phyloP scores from a whole-genome alignment of 441 rosid genomes.

The Rhodomyrtus psidioides region DNA sequence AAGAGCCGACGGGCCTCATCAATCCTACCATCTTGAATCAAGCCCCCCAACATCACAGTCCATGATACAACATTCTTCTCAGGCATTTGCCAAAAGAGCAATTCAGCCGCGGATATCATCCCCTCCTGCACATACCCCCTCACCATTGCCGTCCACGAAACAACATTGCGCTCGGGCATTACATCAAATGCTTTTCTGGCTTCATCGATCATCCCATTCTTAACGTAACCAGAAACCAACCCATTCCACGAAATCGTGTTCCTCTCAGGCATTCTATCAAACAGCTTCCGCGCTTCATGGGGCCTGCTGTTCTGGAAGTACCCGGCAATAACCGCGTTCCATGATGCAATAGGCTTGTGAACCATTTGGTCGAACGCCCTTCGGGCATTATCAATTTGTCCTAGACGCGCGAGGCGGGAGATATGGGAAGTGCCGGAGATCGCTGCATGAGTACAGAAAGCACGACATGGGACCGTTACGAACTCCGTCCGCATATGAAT shows the following conservation, averaged over 20 bases:
- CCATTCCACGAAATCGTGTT: conserved; percentile 67
- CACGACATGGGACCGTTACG: conserved; percentile 14
- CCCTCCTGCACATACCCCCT: conserved; percentile 55
- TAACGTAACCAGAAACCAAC: conserved; percentile 57
- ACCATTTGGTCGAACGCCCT: conserved; percentile 42
- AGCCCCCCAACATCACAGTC: conserved; percentile 79
- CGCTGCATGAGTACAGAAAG: conserved; percentile 14
- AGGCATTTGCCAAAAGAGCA: conserved; percentile 61
- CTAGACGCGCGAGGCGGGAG: conserved; percentile 31
- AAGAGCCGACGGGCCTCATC: conserved; percentile 49
- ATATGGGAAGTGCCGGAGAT: conserved; percentile 27
- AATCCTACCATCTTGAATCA: conserved; percentile 37
- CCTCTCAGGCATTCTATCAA: conserved; percentile 60
- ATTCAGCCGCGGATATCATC: conserved; percentile 40
- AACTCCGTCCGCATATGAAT: conserved; percentile 20
- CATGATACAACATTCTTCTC: conserved; percentile 65
- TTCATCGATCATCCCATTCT: conserved; percentile 42
- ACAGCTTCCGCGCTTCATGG: conserved; percentile 34
- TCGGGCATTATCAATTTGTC: conserved; percentile 50
- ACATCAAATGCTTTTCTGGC: conserved; percentile 42
- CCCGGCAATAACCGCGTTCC: conserved; percentile 51
- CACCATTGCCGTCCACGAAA: conserved; percentile 63
- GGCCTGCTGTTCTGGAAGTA: conserved; percentile 52
- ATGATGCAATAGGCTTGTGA: conserved; percentile 27
- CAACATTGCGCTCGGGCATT: conserved; percentile 56